Conservation (phyloP, 1,139 yeast genomes). For the Zygoascus sp. region DNA sequence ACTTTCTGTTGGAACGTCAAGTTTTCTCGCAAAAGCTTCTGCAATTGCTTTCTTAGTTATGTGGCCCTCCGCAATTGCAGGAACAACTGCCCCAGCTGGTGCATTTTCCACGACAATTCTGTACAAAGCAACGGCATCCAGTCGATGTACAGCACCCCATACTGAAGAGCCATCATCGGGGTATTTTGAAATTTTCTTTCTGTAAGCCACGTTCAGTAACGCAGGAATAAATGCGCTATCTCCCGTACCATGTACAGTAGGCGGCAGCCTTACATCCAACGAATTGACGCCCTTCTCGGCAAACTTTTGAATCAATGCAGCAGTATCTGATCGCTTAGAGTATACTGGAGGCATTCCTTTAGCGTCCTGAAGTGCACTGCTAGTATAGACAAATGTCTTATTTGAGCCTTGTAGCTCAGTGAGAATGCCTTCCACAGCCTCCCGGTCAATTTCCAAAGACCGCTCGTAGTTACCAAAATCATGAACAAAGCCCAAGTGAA, state of each 20-base stretch:
- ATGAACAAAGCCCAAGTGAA: too few relatives aligned
- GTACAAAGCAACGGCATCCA: conserved; percentile 34
- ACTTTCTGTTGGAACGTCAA: not conserved
- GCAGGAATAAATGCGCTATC: conserved; percentile 26
- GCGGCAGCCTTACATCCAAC: conserved; percentile 1
- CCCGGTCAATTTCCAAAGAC: too few relatives aligned
- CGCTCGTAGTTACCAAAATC: too few relatives aligned
- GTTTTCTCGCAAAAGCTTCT: not conserved
- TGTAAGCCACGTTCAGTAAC: conserved; percentile 20
- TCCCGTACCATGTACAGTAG: conserved; percentile 14
- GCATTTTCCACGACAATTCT: conserved; percentile 32
- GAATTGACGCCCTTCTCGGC: conserved; percentile 3
- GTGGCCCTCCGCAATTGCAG: conserved; percentile 28
- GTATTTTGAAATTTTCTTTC: conserved; percentile 24
- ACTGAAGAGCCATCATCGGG: conserved; percentile 30
- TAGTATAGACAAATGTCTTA: too few relatives aligned
- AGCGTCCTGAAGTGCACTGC: too few relatives aligned
- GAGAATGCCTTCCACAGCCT: too few relatives aligned
- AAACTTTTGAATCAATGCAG: not conserved
- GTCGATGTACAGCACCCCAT: conserved; percentile 35
- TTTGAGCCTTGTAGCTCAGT: too few relatives aligned
- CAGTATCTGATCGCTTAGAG: not conserved
- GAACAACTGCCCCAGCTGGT: too few relatives aligned
- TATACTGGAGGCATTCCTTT: too few relatives aligned
- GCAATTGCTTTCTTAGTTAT: conserved; percentile 16